Percentiles rank a stretch among this genome's conserved stretches.
Evolutionary conservation across 2,329 filamentous ascomycete species (phyloP).

Genomic region (Fusarium mundagurra): DNA sequence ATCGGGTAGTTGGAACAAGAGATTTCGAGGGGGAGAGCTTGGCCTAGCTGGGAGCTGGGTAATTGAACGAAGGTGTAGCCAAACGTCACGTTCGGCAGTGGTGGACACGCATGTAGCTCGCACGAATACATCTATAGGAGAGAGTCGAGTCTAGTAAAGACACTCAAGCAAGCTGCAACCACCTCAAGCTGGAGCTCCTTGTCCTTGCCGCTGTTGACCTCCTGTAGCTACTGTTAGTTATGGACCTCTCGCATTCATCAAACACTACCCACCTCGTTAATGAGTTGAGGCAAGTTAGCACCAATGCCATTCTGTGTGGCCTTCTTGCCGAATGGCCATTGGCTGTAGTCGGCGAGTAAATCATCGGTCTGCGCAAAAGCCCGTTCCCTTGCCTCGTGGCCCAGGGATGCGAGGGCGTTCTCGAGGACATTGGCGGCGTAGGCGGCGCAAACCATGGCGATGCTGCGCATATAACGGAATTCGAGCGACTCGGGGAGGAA

Average conservation of each 20-base stretch:
- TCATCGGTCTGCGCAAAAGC: slow-evolving; percentile 98
- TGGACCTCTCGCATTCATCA: not conserved
- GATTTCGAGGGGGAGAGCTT: slow-evolving; percentile 25
- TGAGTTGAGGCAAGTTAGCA: slow-evolving; percentile 88
- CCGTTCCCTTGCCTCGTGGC: slow-evolving; percentile 91
- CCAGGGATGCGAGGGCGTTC: slow-evolving; percentile 93
- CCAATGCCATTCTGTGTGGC: slow-evolving; percentile 84
- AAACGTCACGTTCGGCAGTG: slow-evolving; percentile 16
- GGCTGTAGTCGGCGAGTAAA: slow-evolving; percentile 92
- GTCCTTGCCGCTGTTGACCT: slow-evolving; percentile 86
- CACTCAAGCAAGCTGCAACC: slow-evolving; percentile 93
- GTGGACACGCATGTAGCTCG: slow-evolving; percentile 11
- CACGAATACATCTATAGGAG: slow-evolving; percentile 70
- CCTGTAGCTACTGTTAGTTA: slow-evolving; percentile 54
- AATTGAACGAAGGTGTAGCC: slow-evolving; percentile 29
- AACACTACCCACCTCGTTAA: slow-evolving; percentile 71
- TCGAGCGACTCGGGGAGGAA: slow-evolving; percentile 95
- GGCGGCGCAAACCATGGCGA: slow-evolving; percentile 96
- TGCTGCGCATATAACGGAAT: slow-evolving; percentile 90
- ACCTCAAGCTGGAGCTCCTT: slow-evolving; percentile 97
- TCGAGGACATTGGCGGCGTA: slow-evolving; percentile 98
- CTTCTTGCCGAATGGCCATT: slow-evolving; percentile 94
- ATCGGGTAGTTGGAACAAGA: slow-evolving; percentile 24
- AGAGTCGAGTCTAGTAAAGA: slow-evolving; percentile 97
- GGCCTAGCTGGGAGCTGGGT: slow-evolving; percentile 31